Base-by-base conservation (phyloP, 257 asterid species). In the Primulina huaijiensis region DNA sequence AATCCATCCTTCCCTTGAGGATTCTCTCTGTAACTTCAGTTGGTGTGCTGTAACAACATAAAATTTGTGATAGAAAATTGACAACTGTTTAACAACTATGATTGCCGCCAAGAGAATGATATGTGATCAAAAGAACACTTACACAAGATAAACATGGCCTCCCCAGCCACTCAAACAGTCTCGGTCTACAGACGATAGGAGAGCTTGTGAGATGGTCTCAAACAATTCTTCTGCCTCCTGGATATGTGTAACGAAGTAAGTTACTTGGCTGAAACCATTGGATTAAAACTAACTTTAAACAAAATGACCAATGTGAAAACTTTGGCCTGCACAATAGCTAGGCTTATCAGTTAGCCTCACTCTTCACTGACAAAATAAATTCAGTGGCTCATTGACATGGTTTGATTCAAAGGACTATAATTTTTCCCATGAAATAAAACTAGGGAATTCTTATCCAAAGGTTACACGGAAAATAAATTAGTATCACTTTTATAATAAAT, bases 151-250 rank as follows among this genome's bases (percentile, higher is more conserved):
- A 65, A 85, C 97, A 64, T 92, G 98, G n/a, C 98, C 98, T 79
- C 96, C 98, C 98, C 97, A 90, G 61, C 98, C 98, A 87, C 98
- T 92, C 84, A 90, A 78, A 75, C 97, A 92, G 73, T 92, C 98
- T 65, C 98, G 97, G 80, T 92, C 97, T 4, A 90, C 90, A 7
- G 96, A 88, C 33, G 97, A 82, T 57, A 92, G 38, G 66, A 92
- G 86, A 6, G 98, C 98, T 75, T 92, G 98, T 50, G 98, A 88
- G 82, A 92, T 92, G 73, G 95, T 90, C 80, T 88, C 96, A 23
- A 90, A 92, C 85, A 92, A 77, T 73, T 90, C 98, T 77, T 85
- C 98, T 14, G 96, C 71, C 77, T 87, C 97, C 97, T 92, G 89
- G 37, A 71, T 34, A 56, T 53, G 34, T 12, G 17, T 11, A 5